phyloP scores from a whole-genome alignment of 495 filamentous ascomycete genomes.

The Lichenothelia convexa region DNA sequence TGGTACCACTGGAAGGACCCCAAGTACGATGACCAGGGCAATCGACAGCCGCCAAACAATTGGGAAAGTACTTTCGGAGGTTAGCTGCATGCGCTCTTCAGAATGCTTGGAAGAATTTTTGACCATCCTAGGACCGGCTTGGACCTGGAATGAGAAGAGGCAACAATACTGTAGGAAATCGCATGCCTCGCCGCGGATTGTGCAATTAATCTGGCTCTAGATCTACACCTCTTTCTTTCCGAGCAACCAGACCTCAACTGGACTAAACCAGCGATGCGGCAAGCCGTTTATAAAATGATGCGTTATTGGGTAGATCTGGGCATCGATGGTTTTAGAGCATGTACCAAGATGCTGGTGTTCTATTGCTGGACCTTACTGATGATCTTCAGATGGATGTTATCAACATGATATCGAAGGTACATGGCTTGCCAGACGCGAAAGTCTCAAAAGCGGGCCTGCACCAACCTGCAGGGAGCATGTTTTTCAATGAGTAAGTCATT shows the following conservation, averaged over 20 bases:
- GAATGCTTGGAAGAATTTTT: too few relatives aligned
- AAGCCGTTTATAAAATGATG: conserved; percentile 46
- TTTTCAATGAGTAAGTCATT: conserved; percentile 12
- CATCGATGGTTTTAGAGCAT: conserved; percentile 52
- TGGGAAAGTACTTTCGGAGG: conserved; percentile 44
- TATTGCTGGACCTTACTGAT: too few relatives aligned
- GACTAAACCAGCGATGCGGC: conserved; percentile 40
- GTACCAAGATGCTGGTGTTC: too few relatives aligned
- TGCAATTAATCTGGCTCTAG: conserved; percentile 17
- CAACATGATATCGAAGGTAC: conserved; percentile 48
- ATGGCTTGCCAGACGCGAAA: conserved; percentile 40
- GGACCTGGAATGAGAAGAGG: conserved; percentile 45
- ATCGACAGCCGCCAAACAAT: conserved; percentile 42
- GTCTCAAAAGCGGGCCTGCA: conserved; percentile 29
- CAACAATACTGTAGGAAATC: conserved; percentile 57
- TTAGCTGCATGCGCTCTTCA: too few relatives aligned
- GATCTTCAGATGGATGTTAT: conserved; percentile 49
- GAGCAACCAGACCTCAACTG: conserved; percentile 62
- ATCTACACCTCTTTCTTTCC: conserved; percentile 46
- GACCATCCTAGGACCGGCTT: too few relatives aligned
- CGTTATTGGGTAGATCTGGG: conserved; percentile 54
- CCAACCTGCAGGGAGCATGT: conserved; percentile 11
- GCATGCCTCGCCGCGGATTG: too few relatives aligned
- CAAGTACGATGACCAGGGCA: conserved; percentile 25
- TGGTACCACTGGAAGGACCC: conserved; percentile 60